These are phyloP conservation scores for Aspergillus homomorphus DNA, from an alignment of 495 filamentous ascomycete species.

Conservation along the genomic window DNA sequence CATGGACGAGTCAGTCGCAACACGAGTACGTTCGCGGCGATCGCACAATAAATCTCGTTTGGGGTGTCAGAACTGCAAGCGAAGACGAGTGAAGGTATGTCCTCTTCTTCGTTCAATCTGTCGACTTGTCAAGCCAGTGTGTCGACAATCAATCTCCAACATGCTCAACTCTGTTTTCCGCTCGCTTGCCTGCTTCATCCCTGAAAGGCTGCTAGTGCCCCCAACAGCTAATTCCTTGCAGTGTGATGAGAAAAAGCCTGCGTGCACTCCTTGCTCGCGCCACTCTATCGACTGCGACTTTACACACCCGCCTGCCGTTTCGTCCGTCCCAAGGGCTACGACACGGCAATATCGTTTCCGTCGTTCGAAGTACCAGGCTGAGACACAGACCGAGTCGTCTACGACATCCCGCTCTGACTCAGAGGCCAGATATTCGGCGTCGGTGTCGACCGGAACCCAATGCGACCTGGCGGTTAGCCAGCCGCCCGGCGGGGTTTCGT, in stretches of 20 bases:
- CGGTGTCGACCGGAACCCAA: slow-evolving; percentile 14
- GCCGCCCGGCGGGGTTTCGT: slow-evolving; percentile 21
- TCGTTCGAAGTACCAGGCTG: slow-evolving; percentile 23
- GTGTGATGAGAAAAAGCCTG: slow-evolving; percentile 41
- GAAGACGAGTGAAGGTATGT: slow-evolving; percentile 25
- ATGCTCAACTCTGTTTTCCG: background rate
- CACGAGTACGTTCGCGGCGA: slow-evolving; percentile 17
- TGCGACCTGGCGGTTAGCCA: slow-evolving; percentile 12
- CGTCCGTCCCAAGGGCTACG: slow-evolving; percentile 3
- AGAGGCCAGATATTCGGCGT: background rate
- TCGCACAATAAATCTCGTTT: slow-evolving; percentile 25
- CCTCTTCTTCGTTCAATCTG: background rate
- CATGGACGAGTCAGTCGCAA: slow-evolving; percentile 8
- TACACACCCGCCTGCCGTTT: slow-evolving; percentile 4
- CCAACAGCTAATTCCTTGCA: slow-evolving; percentile 15
- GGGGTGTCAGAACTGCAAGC: slow-evolving; percentile 28
- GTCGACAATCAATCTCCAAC: background rate
- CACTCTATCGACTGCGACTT: slow-evolving; percentile 37
- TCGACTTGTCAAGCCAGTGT: background rate
- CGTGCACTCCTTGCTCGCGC: slow-evolving; percentile 30
- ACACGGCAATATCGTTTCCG: slow-evolving; percentile 21
- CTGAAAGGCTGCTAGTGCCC: background rate
- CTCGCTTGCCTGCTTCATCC: background rate
- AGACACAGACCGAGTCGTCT: background rate
- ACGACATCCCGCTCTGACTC: background rate